phyloP scores from a whole-genome alignment of 768 basidiomycete genomes.

The Coprinopsis sp. region DNA sequence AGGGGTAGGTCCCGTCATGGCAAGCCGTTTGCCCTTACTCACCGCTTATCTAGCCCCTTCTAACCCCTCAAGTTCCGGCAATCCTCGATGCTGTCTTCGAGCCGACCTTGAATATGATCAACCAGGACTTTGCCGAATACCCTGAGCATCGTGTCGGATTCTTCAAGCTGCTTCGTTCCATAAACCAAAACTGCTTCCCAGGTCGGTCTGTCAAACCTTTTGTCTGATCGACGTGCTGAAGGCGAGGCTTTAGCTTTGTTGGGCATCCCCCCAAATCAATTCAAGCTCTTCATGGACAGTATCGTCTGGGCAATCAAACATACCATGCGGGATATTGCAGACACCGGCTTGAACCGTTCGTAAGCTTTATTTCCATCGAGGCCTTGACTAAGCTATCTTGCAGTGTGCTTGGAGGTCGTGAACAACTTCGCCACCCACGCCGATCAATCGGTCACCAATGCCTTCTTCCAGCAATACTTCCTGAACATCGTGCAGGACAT shows the following conservation, averaged over 20 bases:
- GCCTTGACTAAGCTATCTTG: conserved; percentile 5
- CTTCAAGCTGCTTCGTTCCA: conserved; percentile 91
- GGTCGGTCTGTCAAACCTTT: conserved; percentile 43
- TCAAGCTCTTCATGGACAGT: conserved; percentile 97
- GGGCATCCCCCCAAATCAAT: conserved; percentile 83
- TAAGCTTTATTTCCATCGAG: conserved; percentile 10
- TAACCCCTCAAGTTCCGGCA: conserved; percentile 91
- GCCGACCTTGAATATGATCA: conserved; percentile 97
- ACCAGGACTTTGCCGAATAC: conserved; percentile 98
- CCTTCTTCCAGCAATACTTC: conserved; percentile 96
- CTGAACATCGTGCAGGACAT: conserved; percentile 91
- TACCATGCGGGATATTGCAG: conserved; percentile 97
- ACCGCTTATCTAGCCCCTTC: conserved; percentile 50
- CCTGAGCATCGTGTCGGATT: conserved; percentile 97
- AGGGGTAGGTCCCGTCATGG: conserved; percentile 56
- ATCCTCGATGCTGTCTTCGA: conserved; percentile 97
- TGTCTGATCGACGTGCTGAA: conserved; percentile 5
- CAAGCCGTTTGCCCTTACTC: conserved; percentile 8
- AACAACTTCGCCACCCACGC: conserved; percentile 85
- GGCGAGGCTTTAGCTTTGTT: conserved; percentile 56
- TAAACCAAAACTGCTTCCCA: conserved; percentile 93
- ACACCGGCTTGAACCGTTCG: conserved; percentile 77
- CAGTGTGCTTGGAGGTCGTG: conserved; percentile 89
- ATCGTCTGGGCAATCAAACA: conserved; percentile 99
- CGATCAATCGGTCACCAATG: conserved; percentile 74